Base-by-base conservation (phyloP, 176 grass and related monocot species). In the Oryza nivara region DNA sequence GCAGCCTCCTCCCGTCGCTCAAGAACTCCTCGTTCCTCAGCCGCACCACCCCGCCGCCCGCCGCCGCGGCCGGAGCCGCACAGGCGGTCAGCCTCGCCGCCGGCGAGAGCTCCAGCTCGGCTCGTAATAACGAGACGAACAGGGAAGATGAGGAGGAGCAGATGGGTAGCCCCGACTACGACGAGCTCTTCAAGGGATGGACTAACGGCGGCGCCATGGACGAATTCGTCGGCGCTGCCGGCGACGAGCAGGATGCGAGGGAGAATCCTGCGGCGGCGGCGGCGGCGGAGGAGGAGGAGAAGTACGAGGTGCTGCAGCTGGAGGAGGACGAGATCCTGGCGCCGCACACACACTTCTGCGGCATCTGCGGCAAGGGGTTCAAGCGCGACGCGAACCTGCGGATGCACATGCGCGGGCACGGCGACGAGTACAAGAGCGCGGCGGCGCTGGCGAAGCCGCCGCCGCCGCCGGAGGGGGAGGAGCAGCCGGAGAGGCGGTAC, bases 391-490 rank as follows among this genome's bases (percentile, higher is more conserved):
- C 92, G 0, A 97, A 97, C 67, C 85, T 94, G 46, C 81, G 94
- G 63, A 97, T 97, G 94, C 94, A 97, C 67, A 97, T 94, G 94
- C 86, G 92, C 84, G 92, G 94, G 25, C 92, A 94, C 4, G 92
- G 88, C 3, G 89, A 97, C 28, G 85, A 97, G 72, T 97, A 97
- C 85, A 94, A 97, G 89, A 94, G 60, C 72, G 85, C 87, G 0
- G 87, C 92, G 1, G 92, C 94, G 19, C 91, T 97, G 9, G 84
- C 91, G 66, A 97, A 93, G n/a, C 91, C 94, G 38, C 83, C 77
- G 41, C 88, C 77, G 87, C 88, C 20, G 67, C 26, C 48, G 88
- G 81, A 35, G 20, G 89, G 74, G 20, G 49, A 46, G 11, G 91
- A 97, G 44, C 34, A 16, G 26, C 83, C 14, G 17, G 28, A 9